Conservation (phyloP, 2,329 filamentous ascomycete species). For the Stylonectria norvegica region DNA sequence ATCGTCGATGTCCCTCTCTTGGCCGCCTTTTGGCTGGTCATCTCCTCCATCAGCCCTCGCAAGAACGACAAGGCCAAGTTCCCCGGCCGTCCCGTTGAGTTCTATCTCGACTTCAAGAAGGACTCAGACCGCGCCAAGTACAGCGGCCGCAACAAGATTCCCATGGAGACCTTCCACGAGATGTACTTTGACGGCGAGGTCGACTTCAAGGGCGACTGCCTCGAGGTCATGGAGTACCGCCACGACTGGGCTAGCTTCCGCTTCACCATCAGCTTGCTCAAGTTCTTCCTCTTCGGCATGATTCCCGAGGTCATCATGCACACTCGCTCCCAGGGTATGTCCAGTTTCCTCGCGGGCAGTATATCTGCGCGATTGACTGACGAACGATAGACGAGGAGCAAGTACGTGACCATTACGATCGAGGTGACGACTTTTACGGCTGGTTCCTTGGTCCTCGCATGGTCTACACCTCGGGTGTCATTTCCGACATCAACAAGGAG, state of each 20-base stretch:
- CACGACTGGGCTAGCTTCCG: slow-evolving; percentile 97
- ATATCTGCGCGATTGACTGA: slow-evolving; percentile 10
- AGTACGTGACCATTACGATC: slow-evolving; percentile 95
- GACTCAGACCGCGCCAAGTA: slow-evolving; percentile 62
- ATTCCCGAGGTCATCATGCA: slow-evolving; percentile 90
- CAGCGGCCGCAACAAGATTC: slow-evolving; percentile 74
- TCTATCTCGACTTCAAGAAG: slow-evolving; percentile 83
- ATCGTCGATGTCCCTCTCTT: slow-evolving; percentile 78
- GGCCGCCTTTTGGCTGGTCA: slow-evolving; percentile 74
- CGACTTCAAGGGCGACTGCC: slow-evolving; percentile 88
- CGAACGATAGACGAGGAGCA: slow-evolving; percentile 71
- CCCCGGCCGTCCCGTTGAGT: slow-evolving; percentile 82
- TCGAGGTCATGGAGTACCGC: slow-evolving; percentile 88
- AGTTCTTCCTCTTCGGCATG: slow-evolving; percentile 83
- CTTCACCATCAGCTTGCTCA: slow-evolving; percentile 82
- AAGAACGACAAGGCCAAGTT: slow-evolving; percentile 89
- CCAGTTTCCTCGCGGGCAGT: background rate
- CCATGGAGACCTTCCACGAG: slow-evolving; percentile 92
- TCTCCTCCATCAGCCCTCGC: slow-evolving; percentile 79
- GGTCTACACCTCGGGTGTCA: slow-evolving; percentile 96
- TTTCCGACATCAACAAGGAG: slow-evolving; percentile 81
- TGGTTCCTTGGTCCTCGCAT: slow-evolving; percentile 98
- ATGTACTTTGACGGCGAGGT: slow-evolving; percentile 97
- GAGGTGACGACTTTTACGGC: slow-evolving; percentile 95
- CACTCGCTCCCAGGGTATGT: slow-evolving; percentile 72